Base-by-base conservation (phyloP, 2,329 filamentous ascomycete species). In the Drechslerella coelobrocha region DNA sequence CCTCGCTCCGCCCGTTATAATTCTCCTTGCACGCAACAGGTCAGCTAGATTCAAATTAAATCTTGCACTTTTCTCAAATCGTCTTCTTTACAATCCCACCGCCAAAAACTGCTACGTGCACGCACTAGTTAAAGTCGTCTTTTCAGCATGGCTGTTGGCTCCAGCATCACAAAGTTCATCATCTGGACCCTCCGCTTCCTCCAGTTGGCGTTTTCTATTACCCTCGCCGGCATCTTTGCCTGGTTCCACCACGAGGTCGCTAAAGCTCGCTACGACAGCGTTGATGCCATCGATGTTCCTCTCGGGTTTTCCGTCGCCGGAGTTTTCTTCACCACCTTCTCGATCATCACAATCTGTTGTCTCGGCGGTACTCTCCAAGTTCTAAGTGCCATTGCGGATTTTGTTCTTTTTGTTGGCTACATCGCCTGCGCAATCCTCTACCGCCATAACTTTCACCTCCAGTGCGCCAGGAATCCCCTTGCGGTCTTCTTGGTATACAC, bases 241-340 rank as follows among this genome's bases (percentile, higher is more conserved):
- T 76, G 74, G 61, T 74, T 76, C 47, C 72, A 75, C 41, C 57
- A 75, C 45, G 55, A 75, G 59, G 72, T 73, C 59, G 65, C 63
- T 3, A 73, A 74, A 26, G 69, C 68, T 19, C 34, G 41, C 6
- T 62, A 69, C 43, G 43, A 19, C 9, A 57, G 56, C 48, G 29
- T 72, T 29, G 50, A 61, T n/a, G 65, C 45, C 7, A 63, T 60
- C 8, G 55, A 66, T 24, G 52, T 61, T 5, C 72, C 74, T 8
- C 73, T 74, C 51, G 60, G 69, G 17, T 60, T 74, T 62, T 74
- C 74, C 0, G 45, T 73, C 39, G 62, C 74, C 5, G 69, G 73
- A 9, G 37, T 75, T 17, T 4, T 73, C 41, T 68, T 74, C 45
- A 73, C 74, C 1, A 45, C 63, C 19, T 73, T 75, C 57, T 71